phyloP scores from a whole-genome alignment of 1,284 basidiomycete species.

The Taiwanofungus camphoratus region DNA sequence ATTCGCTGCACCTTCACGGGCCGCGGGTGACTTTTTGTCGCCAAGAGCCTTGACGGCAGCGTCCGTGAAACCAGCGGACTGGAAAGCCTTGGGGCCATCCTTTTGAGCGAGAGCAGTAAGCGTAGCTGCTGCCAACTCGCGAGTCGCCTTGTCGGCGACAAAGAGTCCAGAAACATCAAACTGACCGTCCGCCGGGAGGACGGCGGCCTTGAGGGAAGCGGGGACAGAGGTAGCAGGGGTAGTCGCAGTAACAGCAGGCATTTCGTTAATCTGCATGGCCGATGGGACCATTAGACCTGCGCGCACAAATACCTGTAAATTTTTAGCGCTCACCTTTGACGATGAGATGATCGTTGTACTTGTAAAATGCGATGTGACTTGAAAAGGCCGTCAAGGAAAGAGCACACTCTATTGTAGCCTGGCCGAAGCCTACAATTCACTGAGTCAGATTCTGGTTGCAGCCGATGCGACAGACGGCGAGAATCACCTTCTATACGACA shows the following conservation, averaged over 20 bases:
- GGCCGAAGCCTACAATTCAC: conserved; percentile 23
- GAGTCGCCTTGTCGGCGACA: conserved; percentile 67
- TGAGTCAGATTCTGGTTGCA: conserved; percentile 10
- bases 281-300: conserved; percentile 18
- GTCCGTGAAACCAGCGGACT: conserved; percentile 71
- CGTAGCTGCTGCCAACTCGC: conserved; percentile 63
- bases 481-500: conserved; percentile 44
- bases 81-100: conserved; percentile 81
- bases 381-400: conserved; percentile 35
- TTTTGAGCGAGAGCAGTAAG: conserved; percentile 77
- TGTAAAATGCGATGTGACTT: conserved; percentile 25
- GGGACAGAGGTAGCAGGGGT: conserved; percentile 44
- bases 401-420: conserved; percentile 33
- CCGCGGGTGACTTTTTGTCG: conserved; percentile 87
- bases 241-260: conserved; percentile 66
- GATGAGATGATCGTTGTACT: conserved; percentile 25
- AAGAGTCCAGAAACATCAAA: conserved; percentile 66
- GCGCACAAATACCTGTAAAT: conserved; percentile 2
- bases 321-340: conserved; percentile 22
- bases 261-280: conserved; percentile 45
- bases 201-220: conserved; percentile 60
- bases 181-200: conserved; percentile 46
- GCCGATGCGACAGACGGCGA: conserved; percentile 8
- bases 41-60: conserved; percentile 81
- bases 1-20: conserved; percentile 79